Conservation (phyloP, 2,329 filamentous ascomycete genomes). For the Nemania diffusa region DNA sequence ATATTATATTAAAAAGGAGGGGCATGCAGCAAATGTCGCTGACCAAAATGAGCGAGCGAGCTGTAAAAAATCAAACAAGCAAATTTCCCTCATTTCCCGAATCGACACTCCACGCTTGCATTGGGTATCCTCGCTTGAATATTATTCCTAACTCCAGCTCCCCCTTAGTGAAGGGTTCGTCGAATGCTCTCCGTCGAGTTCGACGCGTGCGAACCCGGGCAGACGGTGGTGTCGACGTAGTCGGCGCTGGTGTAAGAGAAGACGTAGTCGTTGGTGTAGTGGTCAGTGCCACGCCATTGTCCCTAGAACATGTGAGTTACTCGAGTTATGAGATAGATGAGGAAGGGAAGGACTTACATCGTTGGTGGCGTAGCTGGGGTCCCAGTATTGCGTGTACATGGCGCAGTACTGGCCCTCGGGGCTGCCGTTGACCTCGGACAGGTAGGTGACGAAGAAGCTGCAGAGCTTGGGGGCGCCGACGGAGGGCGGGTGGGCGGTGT, state of each 20-base stretch:
- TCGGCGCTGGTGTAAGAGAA: constrained; percentile 32
- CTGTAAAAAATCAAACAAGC: background rate
- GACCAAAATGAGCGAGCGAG: background rate
- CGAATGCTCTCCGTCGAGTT: background rate
- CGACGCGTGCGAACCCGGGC: constrained; percentile 2
- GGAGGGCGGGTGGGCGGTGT: constrained; percentile 39
- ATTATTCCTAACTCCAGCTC: background rate
- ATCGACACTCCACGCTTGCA: background rate
- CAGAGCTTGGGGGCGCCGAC: constrained; percentile 43
- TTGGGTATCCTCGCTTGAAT: background rate
- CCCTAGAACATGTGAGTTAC: constrained; percentile 35
- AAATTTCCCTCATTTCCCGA: background rate
- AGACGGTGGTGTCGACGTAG: constrained; percentile 14
- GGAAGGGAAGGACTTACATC: constrained; percentile 36
- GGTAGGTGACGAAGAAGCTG: constrained; percentile 53
- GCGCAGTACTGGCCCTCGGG: constrained; percentile 53
- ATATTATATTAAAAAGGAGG: background rate
- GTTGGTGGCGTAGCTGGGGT: constrained; percentile 43
- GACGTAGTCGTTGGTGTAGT: constrained; percentile 37
- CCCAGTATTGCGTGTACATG: constrained; percentile 51
- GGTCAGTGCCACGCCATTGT: constrained; percentile 38
- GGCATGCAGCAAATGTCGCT: background rate
- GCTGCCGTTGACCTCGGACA: constrained; percentile 52
- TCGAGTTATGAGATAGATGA: background rate
- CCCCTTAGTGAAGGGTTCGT: background rate